Base-by-base conservation (phyloP, 2,329 filamentous ascomycete genomes). In the Beauveria bassiana region DNA sequence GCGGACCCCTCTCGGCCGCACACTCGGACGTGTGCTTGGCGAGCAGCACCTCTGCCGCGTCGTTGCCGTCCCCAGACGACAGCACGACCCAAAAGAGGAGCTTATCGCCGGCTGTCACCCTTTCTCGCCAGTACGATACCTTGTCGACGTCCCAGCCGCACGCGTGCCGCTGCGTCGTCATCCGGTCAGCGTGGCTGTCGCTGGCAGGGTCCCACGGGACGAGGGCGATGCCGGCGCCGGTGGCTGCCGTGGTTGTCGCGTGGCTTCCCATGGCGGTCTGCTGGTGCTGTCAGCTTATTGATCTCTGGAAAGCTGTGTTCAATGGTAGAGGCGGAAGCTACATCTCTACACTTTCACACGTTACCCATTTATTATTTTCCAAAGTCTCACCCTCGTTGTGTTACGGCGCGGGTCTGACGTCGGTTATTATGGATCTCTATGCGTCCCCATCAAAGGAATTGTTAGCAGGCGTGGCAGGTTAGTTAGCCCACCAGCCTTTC, bases 171-270 rank as follows among this genome's bases (percentile, higher is more conserved):
- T 81, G 78, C 31, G 75, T 70, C 45, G 72, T 68, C 67, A 81
- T 67, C 43, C 78, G 70, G 61, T 74, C 63, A 40, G 71, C 67
- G 59, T 81, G 78, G n/a, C 68, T 67, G 9, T 70, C 69, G 50
- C 71, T 75, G 18, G 65, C 66, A 10, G 74, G 68, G 62, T 81
- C 78, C 75, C 75, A 81, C 9, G 78, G 77, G 22, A 81, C 68
- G 45, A 81, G 70, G 60, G 69, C 52, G 16, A 77, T 65, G 53
- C 69, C 69, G 40, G 52, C 52, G 31, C 38, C 24, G 38, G 50
- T 16, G 20, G 34, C 12, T 12, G 50, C 3, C n/a, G 14, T 49
- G 24, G 16, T n/a, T 16, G 22, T 18, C 16, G 31, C 5, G 5
- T 9, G 42, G 12, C 56, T 60, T 22, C 45, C 50, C 61, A 60